phyloP scores from a whole-genome alignment of 352 stramenopile species.

The Phytophthora syringae region DNA sequence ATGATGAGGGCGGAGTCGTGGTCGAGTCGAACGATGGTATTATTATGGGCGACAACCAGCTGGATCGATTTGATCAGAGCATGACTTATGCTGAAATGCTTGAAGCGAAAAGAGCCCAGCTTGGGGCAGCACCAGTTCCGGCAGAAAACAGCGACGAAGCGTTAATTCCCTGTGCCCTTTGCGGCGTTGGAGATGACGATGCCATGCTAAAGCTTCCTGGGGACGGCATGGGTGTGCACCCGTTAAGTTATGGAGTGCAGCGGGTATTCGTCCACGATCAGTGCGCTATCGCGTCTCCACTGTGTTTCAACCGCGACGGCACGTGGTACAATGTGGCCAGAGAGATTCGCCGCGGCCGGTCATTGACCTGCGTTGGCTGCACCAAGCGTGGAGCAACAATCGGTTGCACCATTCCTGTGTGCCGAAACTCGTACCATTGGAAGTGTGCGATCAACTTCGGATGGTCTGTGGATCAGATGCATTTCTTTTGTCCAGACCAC shows the following conservation, averaged over 20 bases:
- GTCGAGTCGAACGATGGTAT: constrained; percentile 86
- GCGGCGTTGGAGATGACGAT: constrained; percentile 67
- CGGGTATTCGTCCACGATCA: constrained; percentile 88
- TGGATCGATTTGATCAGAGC: constrained; percentile 78
- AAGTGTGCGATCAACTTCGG: constrained; percentile 77
- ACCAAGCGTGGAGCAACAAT: constrained; percentile 80
- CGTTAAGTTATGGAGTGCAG: constrained; percentile 71
- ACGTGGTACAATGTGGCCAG: constrained; percentile 88
- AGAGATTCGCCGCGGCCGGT: constrained; percentile 81
- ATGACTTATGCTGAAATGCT: constrained; percentile 76
- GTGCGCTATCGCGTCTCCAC: constrained; percentile 82
- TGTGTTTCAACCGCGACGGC: constrained; percentile 80
- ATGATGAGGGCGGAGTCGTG: constrained; percentile 55
- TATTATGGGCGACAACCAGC: constrained; percentile 83
- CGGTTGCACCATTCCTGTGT: constrained; percentile 70
- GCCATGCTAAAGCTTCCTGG: constrained; percentile 81
- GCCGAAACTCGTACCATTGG: constrained; percentile 83
- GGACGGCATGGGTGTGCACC: constrained; percentile 74
- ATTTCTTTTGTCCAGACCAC: constrained; percentile 84
- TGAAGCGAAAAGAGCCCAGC: constrained; percentile 52
- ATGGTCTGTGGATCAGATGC: constrained; percentile 78
- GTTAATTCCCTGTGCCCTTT: constrained; percentile 84
- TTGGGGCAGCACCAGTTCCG: constrained; percentile 28
- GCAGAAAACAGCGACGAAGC: constrained; percentile 44
- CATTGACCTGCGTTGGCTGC: constrained; percentile 68